phyloP scores from a whole-genome alignment of 139 green algal species.

The Chlamydomonas sp. region DNA sequence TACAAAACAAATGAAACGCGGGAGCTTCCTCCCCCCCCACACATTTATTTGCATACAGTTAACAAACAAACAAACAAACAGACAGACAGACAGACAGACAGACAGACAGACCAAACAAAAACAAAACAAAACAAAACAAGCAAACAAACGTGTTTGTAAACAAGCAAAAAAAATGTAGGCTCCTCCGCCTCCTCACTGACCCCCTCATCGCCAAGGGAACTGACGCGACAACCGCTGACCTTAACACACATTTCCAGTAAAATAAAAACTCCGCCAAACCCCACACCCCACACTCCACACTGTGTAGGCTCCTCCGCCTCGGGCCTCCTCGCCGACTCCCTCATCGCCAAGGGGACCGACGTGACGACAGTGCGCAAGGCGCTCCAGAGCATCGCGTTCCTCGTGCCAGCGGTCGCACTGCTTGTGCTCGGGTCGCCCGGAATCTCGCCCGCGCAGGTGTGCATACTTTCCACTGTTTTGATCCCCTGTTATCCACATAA shows the following conservation, averaged over 20 bases:
- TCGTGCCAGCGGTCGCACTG: slow-evolving; percentile 67
- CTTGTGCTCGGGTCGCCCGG: slow-evolving; percentile 37
- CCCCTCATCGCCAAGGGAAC: slow-evolving; percentile 43
- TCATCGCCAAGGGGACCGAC: slow-evolving; percentile 43
- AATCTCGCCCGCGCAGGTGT: slow-evolving; percentile 18
- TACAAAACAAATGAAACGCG: too few species aligned
- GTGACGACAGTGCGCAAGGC: slow-evolving; percentile 51
- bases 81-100: too few species aligned
- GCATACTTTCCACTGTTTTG: background rate
- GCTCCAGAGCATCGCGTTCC: slow-evolving; percentile 69
- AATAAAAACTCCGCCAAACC: too few species aligned
- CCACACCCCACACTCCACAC: too few species aligned
- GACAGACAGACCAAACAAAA: too few species aligned
- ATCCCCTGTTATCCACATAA: background rate
- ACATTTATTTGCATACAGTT: too few species aligned
- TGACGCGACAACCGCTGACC: slow-evolving; percentile 31
- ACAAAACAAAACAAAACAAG: too few species aligned
- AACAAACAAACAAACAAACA: too few species aligned
- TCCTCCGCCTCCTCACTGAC: slow-evolving; percentile 62
- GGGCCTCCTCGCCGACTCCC: slow-evolving; percentile 63
- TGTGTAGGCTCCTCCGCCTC: slow-evolving; percentile 41
- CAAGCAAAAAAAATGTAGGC: too few species aligned
- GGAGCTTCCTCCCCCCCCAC: too few species aligned
- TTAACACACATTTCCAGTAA: too few species aligned
- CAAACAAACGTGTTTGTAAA: too few species aligned